Conservation (phyloP, 768 basidiomycete genomes). For the Russula sp. region DNA sequence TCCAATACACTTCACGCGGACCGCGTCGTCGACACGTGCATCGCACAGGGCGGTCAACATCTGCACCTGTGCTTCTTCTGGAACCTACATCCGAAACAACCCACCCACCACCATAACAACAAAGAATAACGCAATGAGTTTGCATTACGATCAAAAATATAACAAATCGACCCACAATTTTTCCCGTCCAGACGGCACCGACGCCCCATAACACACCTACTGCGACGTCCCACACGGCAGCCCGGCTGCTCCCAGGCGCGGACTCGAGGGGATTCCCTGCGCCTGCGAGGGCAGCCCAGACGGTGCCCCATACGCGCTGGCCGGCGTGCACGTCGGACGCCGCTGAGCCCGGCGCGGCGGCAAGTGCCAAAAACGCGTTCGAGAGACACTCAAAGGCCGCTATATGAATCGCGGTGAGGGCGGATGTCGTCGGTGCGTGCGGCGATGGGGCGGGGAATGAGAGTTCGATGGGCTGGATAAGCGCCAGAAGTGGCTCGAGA, state of each 20-base stretch:
- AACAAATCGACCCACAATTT: slow-evolving; percentile 45
- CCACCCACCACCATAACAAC: background rate
- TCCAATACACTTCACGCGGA: slow-evolving; percentile 78
- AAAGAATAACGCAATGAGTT: background rate
- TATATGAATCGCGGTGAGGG: slow-evolving; percentile 77
- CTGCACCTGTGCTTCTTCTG: slow-evolving; percentile 57
- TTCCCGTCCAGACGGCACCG: slow-evolving; percentile 70
- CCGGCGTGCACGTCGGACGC: slow-evolving; percentile 50
- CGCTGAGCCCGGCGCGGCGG: slow-evolving; percentile 45
- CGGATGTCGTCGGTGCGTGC: slow-evolving; percentile 88
- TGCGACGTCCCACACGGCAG: slow-evolving; percentile 75
- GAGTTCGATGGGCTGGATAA: slow-evolving; percentile 71
- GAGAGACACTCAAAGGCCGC: slow-evolving; percentile 86
- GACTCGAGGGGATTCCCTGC: slow-evolving; percentile 57
- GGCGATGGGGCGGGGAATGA: slow-evolving; percentile 77
- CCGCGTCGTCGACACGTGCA: slow-evolving; percentile 48
- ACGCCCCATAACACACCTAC: slow-evolving; percentile 87
- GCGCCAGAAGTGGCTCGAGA: slow-evolving; percentile 62
- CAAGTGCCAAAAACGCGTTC: slow-evolving; percentile 79
- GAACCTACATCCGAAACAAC: slow-evolving; percentile 42
- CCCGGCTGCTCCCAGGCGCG: slow-evolving; percentile 60
- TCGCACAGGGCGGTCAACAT: slow-evolving; percentile 66
- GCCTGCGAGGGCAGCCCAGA: slow-evolving; percentile 60
- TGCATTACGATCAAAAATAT: background rate
- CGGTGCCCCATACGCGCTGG: slow-evolving; percentile 55